These are phyloP conservation scores for Hypocrella siamensis DNA, from an alignment of 2,329 filamentous ascomycete genomes.

Conservation along the genomic window DNA sequence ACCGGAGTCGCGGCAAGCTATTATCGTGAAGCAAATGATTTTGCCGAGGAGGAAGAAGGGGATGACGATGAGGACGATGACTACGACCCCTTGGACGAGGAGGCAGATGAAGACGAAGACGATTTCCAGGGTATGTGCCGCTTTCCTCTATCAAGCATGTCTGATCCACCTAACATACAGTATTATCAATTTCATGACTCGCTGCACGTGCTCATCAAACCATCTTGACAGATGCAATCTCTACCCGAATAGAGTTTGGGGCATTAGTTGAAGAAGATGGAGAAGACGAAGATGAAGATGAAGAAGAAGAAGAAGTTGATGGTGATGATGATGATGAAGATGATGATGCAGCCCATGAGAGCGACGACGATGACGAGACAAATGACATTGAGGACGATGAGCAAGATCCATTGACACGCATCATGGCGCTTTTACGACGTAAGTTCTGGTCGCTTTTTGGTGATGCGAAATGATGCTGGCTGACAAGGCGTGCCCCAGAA, in stretches of 20 bases:
- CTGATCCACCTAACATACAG: too few species aligned
- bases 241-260: slow-evolving; percentile 7
- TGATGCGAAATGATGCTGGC: background rate
- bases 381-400: slow-evolving; percentile 8
- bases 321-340: slow-evolving; percentile 10
- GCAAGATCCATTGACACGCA: slow-evolving; percentile 18
- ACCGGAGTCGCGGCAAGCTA: slow-evolving; percentile 12
- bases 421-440: slow-evolving; percentile 17
- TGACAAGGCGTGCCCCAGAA: slow-evolving; percentile 5
- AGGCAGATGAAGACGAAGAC: slow-evolving; percentile 8
- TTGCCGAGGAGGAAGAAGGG: slow-evolving; percentile 3
- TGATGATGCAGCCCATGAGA: slow-evolving; percentile 6
- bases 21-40: slow-evolving; percentile 4
- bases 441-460: slow-evolving; percentile 1
- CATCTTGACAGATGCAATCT: slow-evolving; percentile 4
- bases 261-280: slow-evolving; percentile 7
- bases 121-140: slow-evolving; percentile 7
- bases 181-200: background rate
- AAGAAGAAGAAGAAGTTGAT: slow-evolving; percentile 5
- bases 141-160: too few species aligned
- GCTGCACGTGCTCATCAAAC: background rate
- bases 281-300: slow-evolving; percentile 9
- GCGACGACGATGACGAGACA: slow-evolving; percentile 9
- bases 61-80: slow-evolving; percentile 5
- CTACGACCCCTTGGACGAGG: slow-evolving; percentile 7